Evolutionary conservation across 352 stramenopile genomes (phyloP), one percentile per base, ranked within the genome.

Genomic region (Phytophthora hibernalis): DNA sequence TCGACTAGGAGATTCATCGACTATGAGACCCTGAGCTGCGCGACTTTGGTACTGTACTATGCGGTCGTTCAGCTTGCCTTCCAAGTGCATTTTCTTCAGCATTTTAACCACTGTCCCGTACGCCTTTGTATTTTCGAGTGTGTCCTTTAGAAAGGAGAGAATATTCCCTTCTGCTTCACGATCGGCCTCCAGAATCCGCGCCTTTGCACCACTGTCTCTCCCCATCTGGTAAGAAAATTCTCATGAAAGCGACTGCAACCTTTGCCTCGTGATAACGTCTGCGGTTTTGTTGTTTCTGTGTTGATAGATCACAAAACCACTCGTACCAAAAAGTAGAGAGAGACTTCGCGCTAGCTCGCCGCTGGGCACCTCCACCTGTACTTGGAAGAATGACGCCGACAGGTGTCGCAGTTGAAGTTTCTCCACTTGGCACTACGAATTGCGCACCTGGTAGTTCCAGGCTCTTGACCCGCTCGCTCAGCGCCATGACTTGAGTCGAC

Each of bases 171-270:
- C 49, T 20, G 40, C 38, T 21, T 58, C 49, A 1, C 11, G 48
- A 2, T 49, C 58, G 0, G 38, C 3, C 5, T 3, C 20, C 11
- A 54, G 15, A 31, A 60, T 60, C 4, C 50, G 38, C 2, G 18
- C 18, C 26, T 53, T 65, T 0, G 35, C 38, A 2, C 31, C 50
- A 12, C 35, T 7, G 10, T 33, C 16, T 0, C 11, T 22, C 1
- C 26, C 58, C n/a, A 49, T 53, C 10, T 1, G 49, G 58, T 48
- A 66, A 48, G 48, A 59, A 55, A 30, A 60, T 45, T 2, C 26
- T 20, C 49, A 43, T 20, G 28, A 52, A 61, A 4, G 53, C 53
- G 2, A 61, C 20, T 24, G 33, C 42, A 3, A 61, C 53, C 20
- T 61, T 61, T 26, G 9, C 40, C 40, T 61, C 53, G 16, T 52